Conservation (phyloP, 805 yeast species). For the Vanderwaltozyma tropicalis region DNA sequence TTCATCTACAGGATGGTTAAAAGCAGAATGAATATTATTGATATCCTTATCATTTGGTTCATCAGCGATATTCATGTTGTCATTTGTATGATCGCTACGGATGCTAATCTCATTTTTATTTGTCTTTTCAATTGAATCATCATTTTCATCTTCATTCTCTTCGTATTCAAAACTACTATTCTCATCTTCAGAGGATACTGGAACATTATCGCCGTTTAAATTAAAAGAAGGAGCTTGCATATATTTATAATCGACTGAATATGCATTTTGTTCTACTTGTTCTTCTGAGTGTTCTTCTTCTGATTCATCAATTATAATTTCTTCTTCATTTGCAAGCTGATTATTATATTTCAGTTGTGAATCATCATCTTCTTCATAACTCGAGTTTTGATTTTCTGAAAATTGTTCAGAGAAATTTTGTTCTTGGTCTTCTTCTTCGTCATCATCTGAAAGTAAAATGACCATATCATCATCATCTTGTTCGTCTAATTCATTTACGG, state of each 20-base stretch:
- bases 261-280: background rate
- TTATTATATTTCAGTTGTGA: too few species aligned
- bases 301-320: too few species aligned
- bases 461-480: background rate
- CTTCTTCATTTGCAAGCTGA: too few species aligned
- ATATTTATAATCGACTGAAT: background rate
- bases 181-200: background rate
- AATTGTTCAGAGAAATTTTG: background rate
- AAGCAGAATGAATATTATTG: too few species aligned
- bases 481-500: background rate
- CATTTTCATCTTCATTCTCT: background rate
- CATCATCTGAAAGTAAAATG: background rate
- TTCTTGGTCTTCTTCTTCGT: background rate
- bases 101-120: background rate
- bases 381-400: background rate
- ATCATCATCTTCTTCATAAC: too few species aligned
- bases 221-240: conserved; percentile 1
- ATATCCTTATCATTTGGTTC: too few species aligned
- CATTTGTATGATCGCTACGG: background rate
- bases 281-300: too few species aligned
- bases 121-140: background rate
- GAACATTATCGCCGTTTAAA: background rate
- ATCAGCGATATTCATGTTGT: too few species aligned
- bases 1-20: too few species aligned
- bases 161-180: background rate